phyloP scores from a whole-genome alignment of 768 basidiomycete species.

The Royoungia palumana region DNA sequence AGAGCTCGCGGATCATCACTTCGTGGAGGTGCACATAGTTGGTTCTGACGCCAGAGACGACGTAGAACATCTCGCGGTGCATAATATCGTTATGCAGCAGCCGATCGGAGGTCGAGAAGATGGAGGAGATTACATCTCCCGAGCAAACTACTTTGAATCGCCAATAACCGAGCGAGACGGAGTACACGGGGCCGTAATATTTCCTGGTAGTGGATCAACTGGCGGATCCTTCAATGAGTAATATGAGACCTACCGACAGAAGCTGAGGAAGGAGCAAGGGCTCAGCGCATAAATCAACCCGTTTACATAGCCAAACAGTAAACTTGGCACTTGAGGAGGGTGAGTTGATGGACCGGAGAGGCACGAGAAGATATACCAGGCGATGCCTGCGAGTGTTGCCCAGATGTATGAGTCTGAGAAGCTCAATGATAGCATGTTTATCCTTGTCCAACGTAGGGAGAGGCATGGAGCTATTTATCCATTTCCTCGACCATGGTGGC shows the following conservation, averaged over 20 bases:
- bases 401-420: background rate
- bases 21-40: constrained; percentile 8
- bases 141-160: constrained; percentile 16
- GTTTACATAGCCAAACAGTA: constrained; percentile 17
- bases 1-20: constrained; percentile 19
- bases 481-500: background rate
- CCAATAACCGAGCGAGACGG: constrained; percentile 18
- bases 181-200: constrained; percentile 12
- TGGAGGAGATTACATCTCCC: constrained; percentile 6
- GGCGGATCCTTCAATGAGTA: background rate
- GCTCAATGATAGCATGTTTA: constrained; percentile 1
- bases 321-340: constrained; percentile 8
- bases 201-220: constrained; percentile 11
- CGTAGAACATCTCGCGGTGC: constrained; percentile 10
- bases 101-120: constrained; percentile 2
- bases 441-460: background rate
- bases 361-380: background rate
- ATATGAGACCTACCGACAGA: constrained; percentile 22
- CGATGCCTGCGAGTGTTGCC: background rate
- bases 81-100: constrained; percentile 11
- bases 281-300: constrained; percentile 12
- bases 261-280: constrained; percentile 13
- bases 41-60: constrained; percentile 10
- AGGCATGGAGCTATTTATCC: constrained; percentile 3
- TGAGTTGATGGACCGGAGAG: background rate